Percentiles rank a stretch among this genome's conserved stretches.
phyloP scores from a whole-genome alignment of 2,329 filamentous ascomycete species.

The Aspergillus proliferans region DNA sequence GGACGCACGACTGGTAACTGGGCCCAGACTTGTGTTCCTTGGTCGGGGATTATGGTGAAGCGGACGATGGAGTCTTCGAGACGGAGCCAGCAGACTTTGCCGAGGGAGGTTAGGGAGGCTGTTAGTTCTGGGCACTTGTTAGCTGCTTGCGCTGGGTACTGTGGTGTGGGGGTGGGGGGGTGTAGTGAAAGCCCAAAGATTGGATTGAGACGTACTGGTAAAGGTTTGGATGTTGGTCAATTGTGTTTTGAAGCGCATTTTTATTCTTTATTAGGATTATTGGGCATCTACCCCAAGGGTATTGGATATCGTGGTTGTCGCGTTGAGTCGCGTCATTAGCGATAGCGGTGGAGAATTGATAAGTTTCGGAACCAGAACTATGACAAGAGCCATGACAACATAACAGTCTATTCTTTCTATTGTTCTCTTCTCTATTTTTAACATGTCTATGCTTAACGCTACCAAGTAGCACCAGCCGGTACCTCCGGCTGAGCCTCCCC shows the following conservation, averaged over 20 bases:
- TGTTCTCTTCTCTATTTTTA: background rate
- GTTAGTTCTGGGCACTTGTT: constrained; percentile 47
- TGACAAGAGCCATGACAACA: too few species aligned
- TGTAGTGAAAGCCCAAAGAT: too few species aligned
- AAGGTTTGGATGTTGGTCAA: constrained; percentile 37
- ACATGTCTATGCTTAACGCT: too few species aligned
- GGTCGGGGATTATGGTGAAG: constrained; percentile 92
- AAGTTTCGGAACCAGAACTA: background rate
- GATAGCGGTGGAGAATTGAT: background rate
- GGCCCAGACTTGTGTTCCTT: constrained; percentile 95
- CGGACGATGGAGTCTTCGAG: constrained; percentile 81
- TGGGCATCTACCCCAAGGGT: background rate
- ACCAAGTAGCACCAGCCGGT: too few species aligned
- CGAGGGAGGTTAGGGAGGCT: constrained; percentile 58
- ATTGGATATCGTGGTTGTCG: background rate
- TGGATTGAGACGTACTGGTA: constrained; percentile 35
- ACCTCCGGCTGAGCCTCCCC: background rate
- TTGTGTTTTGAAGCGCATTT: constrained; percentile 30
- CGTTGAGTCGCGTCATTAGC: background rate
- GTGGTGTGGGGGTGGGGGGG: background rate
- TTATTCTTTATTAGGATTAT: constrained; percentile 3
- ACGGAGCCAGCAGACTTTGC: constrained; percentile 84
- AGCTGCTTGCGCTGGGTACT: background rate
- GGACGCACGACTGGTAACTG: constrained; percentile 47
- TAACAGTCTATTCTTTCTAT: background rate